Evolutionary conservation across 495 filamentous ascomycete genomes (phyloP).

Genomic region (Podospora bellae-mahoneyi): DNA sequence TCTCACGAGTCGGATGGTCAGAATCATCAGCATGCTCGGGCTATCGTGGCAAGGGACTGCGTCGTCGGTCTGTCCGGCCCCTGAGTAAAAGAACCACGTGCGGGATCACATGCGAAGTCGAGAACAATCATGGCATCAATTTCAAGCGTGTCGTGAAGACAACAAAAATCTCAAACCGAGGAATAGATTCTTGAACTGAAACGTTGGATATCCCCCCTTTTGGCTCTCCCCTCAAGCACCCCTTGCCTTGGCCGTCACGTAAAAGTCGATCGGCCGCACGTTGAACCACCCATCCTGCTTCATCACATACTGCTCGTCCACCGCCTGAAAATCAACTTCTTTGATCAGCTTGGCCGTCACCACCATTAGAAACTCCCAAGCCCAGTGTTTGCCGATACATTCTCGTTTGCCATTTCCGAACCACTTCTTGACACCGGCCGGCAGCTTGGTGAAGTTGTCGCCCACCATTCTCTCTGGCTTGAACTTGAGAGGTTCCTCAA

Average conservation of each 20-base stretch:
- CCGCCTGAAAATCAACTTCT: constrained; percentile 59
- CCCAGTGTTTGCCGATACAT: constrained; percentile 67
- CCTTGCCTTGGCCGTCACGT: constrained; percentile 41
- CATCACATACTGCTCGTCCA: constrained; percentile 53
- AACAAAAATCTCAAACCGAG: background rate
- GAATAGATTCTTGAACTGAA: background rate
- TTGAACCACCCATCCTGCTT: constrained; percentile 52
- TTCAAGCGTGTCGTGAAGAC: background rate
- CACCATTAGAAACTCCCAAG: constrained; percentile 59
- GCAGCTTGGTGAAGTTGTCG: constrained; percentile 56
- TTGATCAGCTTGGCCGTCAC: constrained; percentile 56
- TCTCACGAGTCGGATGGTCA: background rate
- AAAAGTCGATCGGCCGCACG: constrained; percentile 40
- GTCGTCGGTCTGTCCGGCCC: background rate
- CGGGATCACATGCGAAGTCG: background rate
- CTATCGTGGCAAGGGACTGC: background rate
- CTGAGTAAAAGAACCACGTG: background rate
- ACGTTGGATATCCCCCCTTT: background rate
- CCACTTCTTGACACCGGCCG: constrained; percentile 60
- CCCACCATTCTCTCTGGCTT: constrained; percentile 65
- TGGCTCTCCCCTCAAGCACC: constrained; percentile 6
- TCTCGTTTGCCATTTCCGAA: constrained; percentile 68
- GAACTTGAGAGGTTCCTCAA: constrained; percentile 61
- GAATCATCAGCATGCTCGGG: background rate
- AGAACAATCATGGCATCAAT: background rate